Percentiles rank a stretch among this genome's conserved stretches.
Conservation (phyloP, 1,139 yeast genomes). For the Yamadazyma conglobata region DNA sequence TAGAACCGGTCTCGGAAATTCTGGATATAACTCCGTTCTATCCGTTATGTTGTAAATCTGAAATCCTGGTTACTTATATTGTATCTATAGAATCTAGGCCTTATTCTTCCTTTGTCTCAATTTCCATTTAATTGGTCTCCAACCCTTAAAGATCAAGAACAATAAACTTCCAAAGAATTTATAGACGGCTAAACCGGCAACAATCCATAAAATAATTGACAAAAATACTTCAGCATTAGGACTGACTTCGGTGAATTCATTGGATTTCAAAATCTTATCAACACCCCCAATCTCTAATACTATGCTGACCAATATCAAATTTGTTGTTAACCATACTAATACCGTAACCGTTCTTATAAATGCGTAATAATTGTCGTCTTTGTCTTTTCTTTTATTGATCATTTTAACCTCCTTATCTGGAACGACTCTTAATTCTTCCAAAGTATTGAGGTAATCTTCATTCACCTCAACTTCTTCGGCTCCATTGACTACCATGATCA, state of each 20-base stretch:
- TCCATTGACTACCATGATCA: slow-evolving; percentile 66
- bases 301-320: slow-evolving; percentile 39
- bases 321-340: slow-evolving; percentile 45
- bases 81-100: no score
- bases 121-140: slow-evolving; percentile 45
- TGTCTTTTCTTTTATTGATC: slow-evolving; percentile 22
- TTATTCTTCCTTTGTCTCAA: not conserved
- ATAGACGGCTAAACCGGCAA: slow-evolving; percentile 45
- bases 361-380: slow-evolving; percentile 44
- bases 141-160: slow-evolving; percentile 32
- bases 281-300: slow-evolving; percentile 45
- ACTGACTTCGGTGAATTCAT: slow-evolving; percentile 21
- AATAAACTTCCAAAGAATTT: slow-evolving; percentile 40
- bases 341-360: slow-evolving; percentile 45
- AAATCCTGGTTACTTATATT: no score
- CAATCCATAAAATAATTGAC: slow-evolving; percentile 47
- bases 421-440: slow-evolving; percentile 41
- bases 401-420: slow-evolving; percentile 19
- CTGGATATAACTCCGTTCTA: no score
- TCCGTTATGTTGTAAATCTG: no score
- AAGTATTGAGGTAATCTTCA: slow-evolving; percentile 49
- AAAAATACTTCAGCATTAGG: slow-evolving; percentile 41
- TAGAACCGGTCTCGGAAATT: no score
- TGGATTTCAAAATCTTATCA: slow-evolving; percentile 22
- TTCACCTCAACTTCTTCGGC: slow-evolving; percentile 55